Percentiles rank a stretch among this genome's conserved stretches.
Evolutionary conservation across 2,329 filamentous ascomycete genomes (phyloP).

Genomic region (Pseudogymnoascus sp.): DNA sequence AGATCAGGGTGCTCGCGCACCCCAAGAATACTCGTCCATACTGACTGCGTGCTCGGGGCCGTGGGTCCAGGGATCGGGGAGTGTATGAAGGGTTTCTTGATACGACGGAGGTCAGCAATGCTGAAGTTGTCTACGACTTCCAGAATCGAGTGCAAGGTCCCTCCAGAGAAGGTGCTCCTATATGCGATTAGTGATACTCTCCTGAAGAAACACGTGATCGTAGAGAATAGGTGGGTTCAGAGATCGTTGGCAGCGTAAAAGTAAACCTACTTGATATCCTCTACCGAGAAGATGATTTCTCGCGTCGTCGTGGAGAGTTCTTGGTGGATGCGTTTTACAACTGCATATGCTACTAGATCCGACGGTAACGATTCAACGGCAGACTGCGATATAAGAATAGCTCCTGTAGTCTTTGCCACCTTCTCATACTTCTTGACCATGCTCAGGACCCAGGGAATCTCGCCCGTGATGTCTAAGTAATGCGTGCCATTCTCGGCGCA

Average conservation of each 20-base stretch:
- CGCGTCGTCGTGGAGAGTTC: constrained; percentile 42
- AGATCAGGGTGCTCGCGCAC: constrained; percentile 42
- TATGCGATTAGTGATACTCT: constrained; percentile 10
- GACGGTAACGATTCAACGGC: constrained; percentile 56
- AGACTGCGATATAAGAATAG: constrained; percentile 53
- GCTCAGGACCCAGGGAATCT: constrained; percentile 47
- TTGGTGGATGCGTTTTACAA: constrained; percentile 42
- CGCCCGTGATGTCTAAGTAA: constrained; percentile 57
- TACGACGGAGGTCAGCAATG: constrained; percentile 39
- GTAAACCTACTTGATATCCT: constrained; percentile 35
- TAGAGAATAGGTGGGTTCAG: neutral
- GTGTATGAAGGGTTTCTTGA: constrained; percentile 45
- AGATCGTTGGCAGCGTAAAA: neutral
- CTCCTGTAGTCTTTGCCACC: constrained; percentile 45
- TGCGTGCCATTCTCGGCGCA: constrained; percentile 57
- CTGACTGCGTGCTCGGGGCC: constrained; percentile 27
- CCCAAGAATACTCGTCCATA: constrained; percentile 43
- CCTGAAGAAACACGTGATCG: neutral
- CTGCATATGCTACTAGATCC: constrained; percentile 49
- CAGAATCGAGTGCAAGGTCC: constrained; percentile 61
- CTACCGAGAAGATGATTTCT: constrained; percentile 46
- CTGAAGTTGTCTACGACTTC: constrained; percentile 47
- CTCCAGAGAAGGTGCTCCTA: constrained; percentile 51
- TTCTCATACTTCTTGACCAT: constrained; percentile 56
- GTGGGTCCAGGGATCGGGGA: constrained; percentile 44